Evolutionary conservation across 2,329 filamentous ascomycete genomes (phyloP).

Genomic region (Niveomyces coronatus): DNA sequence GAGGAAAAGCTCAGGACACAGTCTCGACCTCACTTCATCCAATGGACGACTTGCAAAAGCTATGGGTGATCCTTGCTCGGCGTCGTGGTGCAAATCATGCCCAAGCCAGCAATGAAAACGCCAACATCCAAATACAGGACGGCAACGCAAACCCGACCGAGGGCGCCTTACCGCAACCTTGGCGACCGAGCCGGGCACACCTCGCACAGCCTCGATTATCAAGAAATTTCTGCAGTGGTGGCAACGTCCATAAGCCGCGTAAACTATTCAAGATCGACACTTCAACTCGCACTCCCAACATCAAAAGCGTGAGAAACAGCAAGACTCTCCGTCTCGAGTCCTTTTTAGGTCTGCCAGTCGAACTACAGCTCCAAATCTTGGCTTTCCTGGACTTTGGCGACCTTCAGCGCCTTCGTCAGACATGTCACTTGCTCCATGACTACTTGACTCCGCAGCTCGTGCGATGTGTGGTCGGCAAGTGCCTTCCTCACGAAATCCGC

Average conservation of each 20-base stretch:
- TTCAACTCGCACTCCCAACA: not conserved
- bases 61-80: too few relatives aligned
- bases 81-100: too few relatives aligned
- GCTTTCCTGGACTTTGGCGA: conserved; percentile 31
- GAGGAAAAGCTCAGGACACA: too few relatives aligned
- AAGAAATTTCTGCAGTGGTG: not conserved
- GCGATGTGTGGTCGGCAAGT: conserved; percentile 23
- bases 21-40: too few relatives aligned
- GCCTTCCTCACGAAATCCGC: conserved; percentile 21
- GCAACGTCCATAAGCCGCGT: not conserved
- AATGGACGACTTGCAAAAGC: too few relatives aligned
- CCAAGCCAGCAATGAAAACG: too few relatives aligned
- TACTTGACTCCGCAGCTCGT: conserved; percentile 26
- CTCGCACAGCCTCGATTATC: not conserved
- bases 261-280: not conserved
- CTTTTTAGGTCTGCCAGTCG: conserved; percentile 28
- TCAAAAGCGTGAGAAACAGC: not conserved
- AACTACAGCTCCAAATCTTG: conserved; percentile 33
- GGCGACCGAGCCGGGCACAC: too few relatives aligned
- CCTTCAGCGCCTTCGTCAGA: conserved; percentile 31
- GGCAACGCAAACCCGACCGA: not conserved
- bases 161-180: not conserved
- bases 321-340: conserved; percentile 3
- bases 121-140: too few relatives aligned
- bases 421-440: conserved; percentile 26